Evolutionary conservation across 192 early-diverging fungal species (phyloP).

Genomic region (Hyaloraphidium curvatum): DNA sequence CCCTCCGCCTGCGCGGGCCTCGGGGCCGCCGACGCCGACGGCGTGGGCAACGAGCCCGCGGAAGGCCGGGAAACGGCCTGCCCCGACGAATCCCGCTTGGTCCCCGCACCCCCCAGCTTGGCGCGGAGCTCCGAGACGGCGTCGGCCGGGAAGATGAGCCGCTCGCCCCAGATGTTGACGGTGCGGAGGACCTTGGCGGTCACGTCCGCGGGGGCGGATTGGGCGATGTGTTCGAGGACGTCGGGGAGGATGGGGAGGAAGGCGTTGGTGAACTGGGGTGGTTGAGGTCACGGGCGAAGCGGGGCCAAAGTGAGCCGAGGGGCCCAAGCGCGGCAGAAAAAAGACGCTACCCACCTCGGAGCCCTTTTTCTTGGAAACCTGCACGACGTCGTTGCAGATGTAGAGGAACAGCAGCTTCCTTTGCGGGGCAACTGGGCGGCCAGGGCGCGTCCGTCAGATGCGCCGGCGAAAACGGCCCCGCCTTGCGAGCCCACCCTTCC

Average conservation of each 20-base stretch:
- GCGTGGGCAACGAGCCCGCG: no score
- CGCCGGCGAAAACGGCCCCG: no score
- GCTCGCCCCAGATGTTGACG: conserved; percentile 16
- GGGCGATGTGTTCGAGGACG: conserved; percentile 6
- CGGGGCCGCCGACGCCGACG: no score
- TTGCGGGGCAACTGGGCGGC: conserved; percentile 3
- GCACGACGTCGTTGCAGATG: conserved; percentile 24
- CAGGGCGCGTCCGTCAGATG: no score
- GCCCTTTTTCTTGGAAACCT: conserved; percentile 15
- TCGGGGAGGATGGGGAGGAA: conserved; percentile 18
- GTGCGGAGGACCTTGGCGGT: conserved; percentile 7
- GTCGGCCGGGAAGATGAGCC: no score
- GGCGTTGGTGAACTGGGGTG: conserved; percentile 12
- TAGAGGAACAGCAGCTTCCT: conserved; percentile 17
- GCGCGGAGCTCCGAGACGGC: no score
- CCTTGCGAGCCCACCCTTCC: conserved; percentile 13
- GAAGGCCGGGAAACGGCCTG: no score
- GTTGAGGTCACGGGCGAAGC: not conserved
- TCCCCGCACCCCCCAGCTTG: no score
- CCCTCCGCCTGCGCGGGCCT: no score
- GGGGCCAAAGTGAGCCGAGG: not conserved
- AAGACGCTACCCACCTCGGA: conserved; percentile 8
- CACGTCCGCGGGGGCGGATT: conserved; percentile 8
- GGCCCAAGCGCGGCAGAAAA: not conserved
- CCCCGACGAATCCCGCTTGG: no score